Evolutionary conservation across 129 eudicot species (phyloP).

Genomic region (Chrysanthemum seticuspe): DNA sequence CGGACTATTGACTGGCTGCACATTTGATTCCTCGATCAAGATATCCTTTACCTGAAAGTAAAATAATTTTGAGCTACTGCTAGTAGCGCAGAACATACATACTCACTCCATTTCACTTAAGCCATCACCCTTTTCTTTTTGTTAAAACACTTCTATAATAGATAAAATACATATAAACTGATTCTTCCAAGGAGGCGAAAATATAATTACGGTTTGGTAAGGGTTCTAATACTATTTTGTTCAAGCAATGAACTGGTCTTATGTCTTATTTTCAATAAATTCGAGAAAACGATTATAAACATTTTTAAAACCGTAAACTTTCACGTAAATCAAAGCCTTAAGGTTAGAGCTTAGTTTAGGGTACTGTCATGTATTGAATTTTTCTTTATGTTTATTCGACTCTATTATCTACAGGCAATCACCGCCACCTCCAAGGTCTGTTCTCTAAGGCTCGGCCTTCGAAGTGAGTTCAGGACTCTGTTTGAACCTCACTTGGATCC

Average conservation of each 20-base stretch:
- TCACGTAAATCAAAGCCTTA: too few species aligned
- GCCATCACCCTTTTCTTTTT: neutral
- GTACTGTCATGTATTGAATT: too few species aligned
- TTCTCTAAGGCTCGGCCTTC: too few species aligned
- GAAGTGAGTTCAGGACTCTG: too few species aligned
- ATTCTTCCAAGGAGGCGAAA: neutral
- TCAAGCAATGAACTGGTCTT: neutral
- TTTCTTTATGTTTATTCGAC: too few species aligned
- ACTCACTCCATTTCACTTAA: neutral
- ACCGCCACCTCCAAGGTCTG: too few species aligned
- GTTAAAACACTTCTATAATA: neutral
- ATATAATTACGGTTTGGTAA: neutral
- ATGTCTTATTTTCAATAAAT: neutral
- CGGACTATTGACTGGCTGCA: conserved; percentile 98
- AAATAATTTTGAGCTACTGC: conserved; percentile 8
- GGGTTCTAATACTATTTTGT: neutral
- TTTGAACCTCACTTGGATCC: too few species aligned
- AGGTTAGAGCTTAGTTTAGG: too few species aligned
- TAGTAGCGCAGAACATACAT: conserved; percentile 12
- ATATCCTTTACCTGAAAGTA: conserved; percentile 87
- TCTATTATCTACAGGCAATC: too few species aligned
- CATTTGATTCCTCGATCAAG: conserved; percentile 96
- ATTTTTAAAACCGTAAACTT: neutral
- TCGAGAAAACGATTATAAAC: neutral
- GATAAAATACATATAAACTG: neutral